phyloP scores from a whole-genome alignment of 2,329 filamentous ascomycete genomes.

The Penicillium sp. region DNA sequence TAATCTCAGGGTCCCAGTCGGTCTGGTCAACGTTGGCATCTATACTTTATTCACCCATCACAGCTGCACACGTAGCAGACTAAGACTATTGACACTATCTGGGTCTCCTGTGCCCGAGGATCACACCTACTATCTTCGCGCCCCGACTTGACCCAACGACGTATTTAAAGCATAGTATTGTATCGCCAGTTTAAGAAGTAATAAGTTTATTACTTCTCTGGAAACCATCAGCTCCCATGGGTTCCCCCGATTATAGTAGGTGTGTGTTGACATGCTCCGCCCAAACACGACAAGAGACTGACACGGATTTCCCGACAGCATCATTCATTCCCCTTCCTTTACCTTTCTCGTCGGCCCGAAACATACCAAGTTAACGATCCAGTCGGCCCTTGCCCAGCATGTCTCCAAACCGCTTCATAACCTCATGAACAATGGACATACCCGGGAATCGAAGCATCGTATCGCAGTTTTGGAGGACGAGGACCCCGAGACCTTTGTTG shows the following conservation, averaged over 20 bases:
- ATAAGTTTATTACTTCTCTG: background rate
- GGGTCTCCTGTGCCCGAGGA: constrained; percentile 15
- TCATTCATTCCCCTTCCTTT: constrained; percentile 43
- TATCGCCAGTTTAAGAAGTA: background rate
- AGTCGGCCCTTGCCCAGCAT: constrained; percentile 43
- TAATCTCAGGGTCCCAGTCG: constrained; percentile 8
- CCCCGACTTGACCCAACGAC: constrained; percentile 3
- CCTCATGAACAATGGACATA: constrained; percentile 46
- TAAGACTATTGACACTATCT: constrained; percentile 22
- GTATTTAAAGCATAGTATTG: constrained; percentile 8
- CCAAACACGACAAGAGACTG: background rate
- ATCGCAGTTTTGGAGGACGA: constrained; percentile 45
- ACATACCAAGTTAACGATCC: constrained; percentile 46
- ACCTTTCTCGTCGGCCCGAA: constrained; percentile 46
- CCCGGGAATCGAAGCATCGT: constrained; percentile 43
- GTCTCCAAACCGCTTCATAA: constrained; percentile 43
- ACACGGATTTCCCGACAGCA: constrained; percentile 28
- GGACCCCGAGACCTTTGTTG: constrained; percentile 48
- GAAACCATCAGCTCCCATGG: constrained; percentile 21
- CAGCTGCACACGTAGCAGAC: constrained; percentile 34
- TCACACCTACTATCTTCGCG: constrained; percentile 2
- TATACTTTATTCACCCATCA: constrained; percentile 26
- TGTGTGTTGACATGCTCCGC: constrained; percentile 16
- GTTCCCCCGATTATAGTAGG: constrained; percentile 34
- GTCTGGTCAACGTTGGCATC: constrained; percentile 14